Conservation (phyloP, 345 rosid genomes). For the Syzygium jambos region DNA sequence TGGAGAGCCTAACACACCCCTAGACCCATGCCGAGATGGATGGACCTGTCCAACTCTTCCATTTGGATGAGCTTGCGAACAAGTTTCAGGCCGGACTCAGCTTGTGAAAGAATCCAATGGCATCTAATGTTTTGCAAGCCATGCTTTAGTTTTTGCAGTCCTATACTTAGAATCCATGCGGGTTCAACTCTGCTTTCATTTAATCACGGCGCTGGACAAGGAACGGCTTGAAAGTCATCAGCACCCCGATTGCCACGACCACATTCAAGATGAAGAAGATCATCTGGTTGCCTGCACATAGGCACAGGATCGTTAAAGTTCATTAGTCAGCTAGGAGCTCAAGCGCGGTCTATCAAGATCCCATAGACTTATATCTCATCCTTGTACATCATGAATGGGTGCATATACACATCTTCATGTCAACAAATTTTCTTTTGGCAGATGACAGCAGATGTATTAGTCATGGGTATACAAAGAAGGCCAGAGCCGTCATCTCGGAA, state of each 20-base stretch:
- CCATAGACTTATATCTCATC: not conserved
- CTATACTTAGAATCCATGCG: not conserved
- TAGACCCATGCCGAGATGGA: not conserved
- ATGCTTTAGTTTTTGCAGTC: not conserved
- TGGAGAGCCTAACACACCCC: not conserved
- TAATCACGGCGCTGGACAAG: slow-evolving; percentile 1
- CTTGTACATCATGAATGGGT: not conserved
- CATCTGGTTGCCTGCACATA: slow-evolving; percentile 47
- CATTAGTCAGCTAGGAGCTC: not conserved
- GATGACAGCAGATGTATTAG: not conserved
- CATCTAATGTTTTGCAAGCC: not conserved
- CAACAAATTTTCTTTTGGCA: not conserved
- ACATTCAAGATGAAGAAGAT: slow-evolving; percentile 60
- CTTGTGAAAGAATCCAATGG: not conserved
- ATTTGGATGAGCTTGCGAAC: no score
- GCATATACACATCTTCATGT: not conserved
- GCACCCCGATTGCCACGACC: slow-evolving; percentile 44
- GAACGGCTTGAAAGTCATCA: slow-evolving; percentile 75
- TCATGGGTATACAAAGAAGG: not conserved
- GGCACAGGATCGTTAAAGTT: not conserved
- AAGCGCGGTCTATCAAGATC: not conserved
- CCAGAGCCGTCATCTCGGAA: not conserved
- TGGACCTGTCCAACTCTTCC: not conserved
- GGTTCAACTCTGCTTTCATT: not conserved
- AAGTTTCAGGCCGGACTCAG: not conserved